Evolutionary conservation across 1,139 yeast genomes (phyloP).

Genomic region (Tardiomyces digboiensis): DNA sequence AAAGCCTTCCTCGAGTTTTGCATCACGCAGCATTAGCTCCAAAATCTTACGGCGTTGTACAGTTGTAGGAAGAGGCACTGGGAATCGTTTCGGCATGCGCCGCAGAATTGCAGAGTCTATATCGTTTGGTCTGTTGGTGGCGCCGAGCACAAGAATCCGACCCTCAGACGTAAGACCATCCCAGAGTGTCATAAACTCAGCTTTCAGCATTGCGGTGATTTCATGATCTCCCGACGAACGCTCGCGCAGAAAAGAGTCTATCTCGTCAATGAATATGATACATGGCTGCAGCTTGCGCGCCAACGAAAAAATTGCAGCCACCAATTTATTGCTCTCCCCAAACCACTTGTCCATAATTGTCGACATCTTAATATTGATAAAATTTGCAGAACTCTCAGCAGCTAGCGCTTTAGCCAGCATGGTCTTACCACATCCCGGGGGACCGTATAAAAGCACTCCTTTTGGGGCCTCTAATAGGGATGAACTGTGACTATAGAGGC

Average conservation of each 20-base stretch:
- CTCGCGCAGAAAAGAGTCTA: conserved; percentile 88
- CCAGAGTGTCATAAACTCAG: conserved; percentile 98
- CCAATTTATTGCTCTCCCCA: conserved; percentile 92
- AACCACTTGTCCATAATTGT: conserved; percentile 97
- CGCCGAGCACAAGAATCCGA: conserved; percentile 82
- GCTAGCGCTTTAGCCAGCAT: conserved; percentile 97
- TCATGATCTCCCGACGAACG: conserved; percentile 85
- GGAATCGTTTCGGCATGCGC: conserved; percentile 86
- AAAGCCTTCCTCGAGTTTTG: conserved; percentile 51
- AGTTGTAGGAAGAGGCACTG: conserved; percentile 63
- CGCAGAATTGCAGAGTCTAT: conserved; percentile 89
- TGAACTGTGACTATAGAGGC: conserved; percentile 51
- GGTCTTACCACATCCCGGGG: conserved; percentile 98
- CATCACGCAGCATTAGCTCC: conserved; percentile 52
- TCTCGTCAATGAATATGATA: conserved; percentile 92
- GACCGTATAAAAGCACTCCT: conserved; percentile 89
- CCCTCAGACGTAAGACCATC: conserved; percentile 81
- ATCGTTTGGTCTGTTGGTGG: conserved; percentile 87
- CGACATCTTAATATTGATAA: conserved; percentile 87
- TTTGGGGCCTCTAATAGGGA: conserved; percentile 79
- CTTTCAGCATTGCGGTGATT: conserved; percentile 90
- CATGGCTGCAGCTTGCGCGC: conserved; percentile 92
- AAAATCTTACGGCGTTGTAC: conserved; percentile 66
- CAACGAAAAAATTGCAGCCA: conserved; percentile 85
- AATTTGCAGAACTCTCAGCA: conserved; percentile 85